Conservation (phyloP, 257 asterid species). For the Capsicum chinense region DNA sequence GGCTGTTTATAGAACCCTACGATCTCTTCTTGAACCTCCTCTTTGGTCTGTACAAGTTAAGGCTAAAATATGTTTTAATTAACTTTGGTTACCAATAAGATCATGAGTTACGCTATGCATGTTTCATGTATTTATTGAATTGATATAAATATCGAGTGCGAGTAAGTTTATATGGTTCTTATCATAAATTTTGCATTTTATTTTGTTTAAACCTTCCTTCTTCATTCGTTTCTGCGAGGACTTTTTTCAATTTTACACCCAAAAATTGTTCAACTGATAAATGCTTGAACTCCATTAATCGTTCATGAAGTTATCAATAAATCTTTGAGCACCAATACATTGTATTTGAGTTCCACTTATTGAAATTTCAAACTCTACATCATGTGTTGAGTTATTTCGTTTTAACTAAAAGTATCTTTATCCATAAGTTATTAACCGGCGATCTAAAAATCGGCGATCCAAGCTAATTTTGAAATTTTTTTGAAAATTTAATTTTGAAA, state of each 20-base stretch:
- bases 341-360: too few species aligned
- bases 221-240: too few species aligned
- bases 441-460: neutral
- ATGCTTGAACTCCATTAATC: neutral
- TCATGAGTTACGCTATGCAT: neutral
- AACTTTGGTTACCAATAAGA: neutral
- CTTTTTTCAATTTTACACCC: too few species aligned
- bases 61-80: neutral
- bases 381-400: neutral
- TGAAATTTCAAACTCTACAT: neutral
- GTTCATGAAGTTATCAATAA: neutral
- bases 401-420: neutral
- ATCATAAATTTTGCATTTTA: neutral
- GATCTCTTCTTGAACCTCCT: too few species aligned
- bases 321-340: neutral
- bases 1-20: too few species aligned
- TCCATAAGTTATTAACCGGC: neutral
- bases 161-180: neutral
- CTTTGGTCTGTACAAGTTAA: neutral
- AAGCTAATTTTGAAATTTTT: neutral
- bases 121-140: neutral
- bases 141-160: neutral
- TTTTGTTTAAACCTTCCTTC: neutral
- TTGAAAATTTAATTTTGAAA: neutral
- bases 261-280: neutral